phyloP scores from a whole-genome alignment of 805 yeast species.

The Wickerhamia fluorescens region DNA sequence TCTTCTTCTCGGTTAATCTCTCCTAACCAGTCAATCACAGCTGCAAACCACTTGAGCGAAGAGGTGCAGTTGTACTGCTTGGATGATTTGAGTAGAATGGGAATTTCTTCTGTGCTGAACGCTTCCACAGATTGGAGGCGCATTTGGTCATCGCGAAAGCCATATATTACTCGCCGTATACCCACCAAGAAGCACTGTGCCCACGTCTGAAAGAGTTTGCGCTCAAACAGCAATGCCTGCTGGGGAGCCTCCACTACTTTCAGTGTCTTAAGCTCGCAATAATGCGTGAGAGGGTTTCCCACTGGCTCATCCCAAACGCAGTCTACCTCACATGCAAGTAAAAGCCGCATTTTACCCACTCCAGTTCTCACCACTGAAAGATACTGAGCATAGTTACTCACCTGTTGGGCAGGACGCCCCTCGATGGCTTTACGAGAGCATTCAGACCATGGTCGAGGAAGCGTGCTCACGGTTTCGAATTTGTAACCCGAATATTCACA shows the following conservation, averaged over 20 bases:
- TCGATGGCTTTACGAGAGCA: constrained; percentile 64
- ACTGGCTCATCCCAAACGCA: constrained; percentile 64
- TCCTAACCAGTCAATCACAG: constrained; percentile 72
- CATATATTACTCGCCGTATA: constrained; percentile 71
- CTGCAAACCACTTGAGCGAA: constrained; percentile 81
- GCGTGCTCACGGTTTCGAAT: constrained; percentile 73
- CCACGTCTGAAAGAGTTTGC: constrained; percentile 78
- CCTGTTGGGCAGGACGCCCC: constrained; percentile 49
- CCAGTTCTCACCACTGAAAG: constrained; percentile 79
- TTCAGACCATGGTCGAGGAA: constrained; percentile 69
- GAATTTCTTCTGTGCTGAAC: constrained; percentile 71
- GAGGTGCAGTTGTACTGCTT: constrained; percentile 59
- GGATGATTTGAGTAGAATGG: constrained; percentile 53
- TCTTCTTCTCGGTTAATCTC: constrained; percentile 44
- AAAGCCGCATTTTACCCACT: constrained; percentile 60
- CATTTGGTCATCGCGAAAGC: constrained; percentile 73
- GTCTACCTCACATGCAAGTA: constrained; percentile 88
- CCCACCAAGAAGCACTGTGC: constrained; percentile 90
- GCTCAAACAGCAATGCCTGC: constrained; percentile 63
- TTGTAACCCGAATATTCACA: constrained; percentile 70
- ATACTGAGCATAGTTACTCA: constrained; percentile 71
- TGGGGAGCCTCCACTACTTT: constrained; percentile 46
- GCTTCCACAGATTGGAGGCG: constrained; percentile 66
- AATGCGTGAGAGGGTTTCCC: constrained; percentile 56
- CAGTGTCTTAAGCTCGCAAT: constrained; percentile 79